These are phyloP conservation scores for Lophiostoma macrostomum DNA, from an alignment of 495 filamentous ascomycete genomes.

Conservation along the genomic window DNA sequence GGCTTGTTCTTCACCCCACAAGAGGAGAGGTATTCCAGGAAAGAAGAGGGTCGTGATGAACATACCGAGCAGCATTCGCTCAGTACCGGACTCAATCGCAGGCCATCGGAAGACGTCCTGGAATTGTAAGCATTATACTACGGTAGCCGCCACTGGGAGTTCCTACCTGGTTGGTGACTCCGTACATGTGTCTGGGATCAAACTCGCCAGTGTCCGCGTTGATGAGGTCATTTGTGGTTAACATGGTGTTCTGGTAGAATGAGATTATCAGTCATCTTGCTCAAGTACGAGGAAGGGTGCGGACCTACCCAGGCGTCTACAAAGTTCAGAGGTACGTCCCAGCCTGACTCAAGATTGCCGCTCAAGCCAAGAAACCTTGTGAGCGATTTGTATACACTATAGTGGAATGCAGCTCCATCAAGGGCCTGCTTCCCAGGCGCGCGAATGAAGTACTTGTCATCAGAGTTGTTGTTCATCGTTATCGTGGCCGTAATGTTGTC, in stretches of 20 bases:
- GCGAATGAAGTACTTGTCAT: slow-evolving; percentile 56
- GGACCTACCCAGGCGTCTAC: slow-evolving; percentile 65
- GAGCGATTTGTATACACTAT: slow-evolving; percentile 64
- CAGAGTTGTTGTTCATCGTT: slow-evolving; percentile 42
- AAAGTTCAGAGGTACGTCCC: slow-evolving; percentile 51
- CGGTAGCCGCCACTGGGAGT: no score
- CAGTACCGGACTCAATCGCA: no score
- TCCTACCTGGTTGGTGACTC: no score
- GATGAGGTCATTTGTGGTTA: slow-evolving; percentile 61
- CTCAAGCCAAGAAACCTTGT: slow-evolving; percentile 65
- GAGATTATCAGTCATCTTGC: no score
- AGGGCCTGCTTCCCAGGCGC: slow-evolving; percentile 55
- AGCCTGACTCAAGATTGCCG: slow-evolving; percentile 58
- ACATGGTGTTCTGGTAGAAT: slow-evolving; percentile 57
- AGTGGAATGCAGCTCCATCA: slow-evolving; percentile 68
- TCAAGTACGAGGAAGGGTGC: no score
- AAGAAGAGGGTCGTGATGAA: no score
- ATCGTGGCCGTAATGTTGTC: slow-evolving; percentile 48
- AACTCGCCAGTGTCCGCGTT: slow-evolving; percentile 64
- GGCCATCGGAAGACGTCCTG: no score
- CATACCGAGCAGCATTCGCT: no score
- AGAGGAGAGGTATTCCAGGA: no score
- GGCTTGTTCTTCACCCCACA: no score
- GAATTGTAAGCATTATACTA: no score
- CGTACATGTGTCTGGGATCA: no score